phyloP scores from a whole-genome alignment of 306 rosid genomes.

The Glycine latifolia region DNA sequence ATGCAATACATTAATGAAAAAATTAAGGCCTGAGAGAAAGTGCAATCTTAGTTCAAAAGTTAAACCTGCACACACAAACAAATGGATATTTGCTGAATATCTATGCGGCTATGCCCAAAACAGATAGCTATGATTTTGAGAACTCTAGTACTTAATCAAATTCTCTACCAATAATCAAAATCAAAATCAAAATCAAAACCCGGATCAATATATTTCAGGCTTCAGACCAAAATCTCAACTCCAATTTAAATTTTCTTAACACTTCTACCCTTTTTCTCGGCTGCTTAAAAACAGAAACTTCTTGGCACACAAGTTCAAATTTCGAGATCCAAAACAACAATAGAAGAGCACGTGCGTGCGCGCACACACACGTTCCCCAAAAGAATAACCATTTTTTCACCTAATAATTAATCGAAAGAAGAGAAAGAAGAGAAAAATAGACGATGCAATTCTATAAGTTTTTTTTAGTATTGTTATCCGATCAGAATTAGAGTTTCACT shows the following conservation, averaged over 20 bases:
- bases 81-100: background rate
- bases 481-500: too few species aligned
- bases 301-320: conserved; percentile 6
- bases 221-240: conserved; percentile 12
- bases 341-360: background rate
- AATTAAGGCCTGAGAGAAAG: conserved; percentile 20
- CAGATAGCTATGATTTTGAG: conserved; percentile 36
- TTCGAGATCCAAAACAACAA: conserved; percentile 25
- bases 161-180: background rate
- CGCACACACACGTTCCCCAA: conserved; percentile 3
- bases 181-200: background rate
- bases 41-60: background rate
- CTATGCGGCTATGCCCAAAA: background rate
- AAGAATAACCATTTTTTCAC: background rate
- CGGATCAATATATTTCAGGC: background rate
- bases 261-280: conserved; percentile 35
- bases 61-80: background rate
- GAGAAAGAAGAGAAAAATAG: too few species aligned
- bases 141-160: background rate
- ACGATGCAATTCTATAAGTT: too few species aligned
- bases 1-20: conserved; percentile 2
- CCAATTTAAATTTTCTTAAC: conserved; percentile 9
- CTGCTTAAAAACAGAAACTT: conserved; percentile 9
- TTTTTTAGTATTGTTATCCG: too few species aligned
- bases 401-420: too few species aligned